Conservation (phyloP, 768 basidiomycete genomes). For the Leccinum uliginosum region DNA sequence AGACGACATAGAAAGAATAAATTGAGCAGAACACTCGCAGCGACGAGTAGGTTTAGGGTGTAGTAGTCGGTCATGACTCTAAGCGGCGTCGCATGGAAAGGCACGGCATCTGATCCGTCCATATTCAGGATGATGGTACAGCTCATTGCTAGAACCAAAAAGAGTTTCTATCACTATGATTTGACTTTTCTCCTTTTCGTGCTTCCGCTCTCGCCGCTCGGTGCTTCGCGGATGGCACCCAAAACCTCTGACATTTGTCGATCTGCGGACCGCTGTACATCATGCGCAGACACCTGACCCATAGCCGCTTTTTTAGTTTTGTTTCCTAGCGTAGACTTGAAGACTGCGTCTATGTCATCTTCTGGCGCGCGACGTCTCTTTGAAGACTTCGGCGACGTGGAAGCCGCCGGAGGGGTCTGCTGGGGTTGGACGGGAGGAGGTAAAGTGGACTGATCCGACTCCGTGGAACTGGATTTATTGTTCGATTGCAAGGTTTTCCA, state of each 20-base stretch:
- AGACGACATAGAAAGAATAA: slow-evolving; percentile 12
- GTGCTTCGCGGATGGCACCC: slow-evolving; percentile 57
- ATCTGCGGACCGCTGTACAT: slow-evolving; percentile 24
- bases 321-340: slow-evolving; percentile 53
- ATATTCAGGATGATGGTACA: neutral
- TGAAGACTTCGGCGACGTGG: slow-evolving; percentile 30
- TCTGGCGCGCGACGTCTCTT: slow-evolving; percentile 44
- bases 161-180: neutral
- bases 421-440: slow-evolving; percentile 3
- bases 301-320: slow-evolving; percentile 56
- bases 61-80: neutral
- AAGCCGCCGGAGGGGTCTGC: neutral
- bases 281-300: slow-evolving; percentile 9
- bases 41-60: slow-evolving; percentile 3
- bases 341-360: slow-evolving; percentile 77
- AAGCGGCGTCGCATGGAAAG: neutral
- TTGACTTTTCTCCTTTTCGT: slow-evolving; percentile 30
- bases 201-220: slow-evolving; percentile 39
- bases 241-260: slow-evolving; percentile 46
- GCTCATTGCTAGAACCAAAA: neutral
- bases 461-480: slow-evolving; percentile 23
- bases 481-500: slow-evolving; percentile 73
- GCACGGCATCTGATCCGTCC: neutral
- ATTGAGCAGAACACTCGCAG: slow-evolving; percentile 17
- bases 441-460: slow-evolving; percentile 16